A percentile compares a stretch with the other conserved stretches of the same genome.
Conservation (phyloP, 352 stramenopile genomes). For the Pythium aquatile region DNA sequence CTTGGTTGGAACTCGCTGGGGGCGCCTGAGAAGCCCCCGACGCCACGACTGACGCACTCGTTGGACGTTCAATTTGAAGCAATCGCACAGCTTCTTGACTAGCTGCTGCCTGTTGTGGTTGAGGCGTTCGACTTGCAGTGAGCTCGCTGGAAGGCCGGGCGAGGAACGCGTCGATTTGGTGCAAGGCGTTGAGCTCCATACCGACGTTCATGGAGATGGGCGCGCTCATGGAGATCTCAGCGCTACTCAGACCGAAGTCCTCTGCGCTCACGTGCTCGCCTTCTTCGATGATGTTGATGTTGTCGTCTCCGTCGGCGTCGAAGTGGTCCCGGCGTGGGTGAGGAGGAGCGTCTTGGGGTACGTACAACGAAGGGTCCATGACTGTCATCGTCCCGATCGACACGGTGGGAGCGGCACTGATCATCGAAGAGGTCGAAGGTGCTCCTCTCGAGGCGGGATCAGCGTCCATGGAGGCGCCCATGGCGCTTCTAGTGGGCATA, state of each 20-base stretch:
- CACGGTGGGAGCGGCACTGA: background rate
- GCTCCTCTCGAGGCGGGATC: too few species aligned
- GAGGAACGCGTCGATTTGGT: slow-evolving; percentile 53
- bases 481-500: too few species aligned
- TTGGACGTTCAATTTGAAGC: background rate
- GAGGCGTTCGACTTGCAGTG: background rate
- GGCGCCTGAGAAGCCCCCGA: background rate
- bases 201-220: slow-evolving; percentile 47
- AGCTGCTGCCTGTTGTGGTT: background rate
- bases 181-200: slow-evolving; percentile 55
- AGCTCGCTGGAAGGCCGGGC: background rate
- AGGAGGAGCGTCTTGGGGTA: slow-evolving; percentile 8
- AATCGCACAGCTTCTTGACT: background rate
- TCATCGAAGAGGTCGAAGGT: background rate
- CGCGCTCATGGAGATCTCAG: slow-evolving; percentile 47
- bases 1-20: background rate
- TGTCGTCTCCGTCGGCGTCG: slow-evolving; percentile 20
- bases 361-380: slow-evolving; percentile 16
- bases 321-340: slow-evolving; percentile 3
- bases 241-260: slow-evolving; percentile 42
- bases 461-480: background rate
- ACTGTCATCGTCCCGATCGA: background rate
- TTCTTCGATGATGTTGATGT: slow-evolving; percentile 50
- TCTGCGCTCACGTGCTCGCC: slow-evolving; percentile 50
- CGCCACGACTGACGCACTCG: background rate